Percentiles rank a stretch among this genome's conserved stretches.
These are phyloP conservation scores for Backusella luteola DNA, from an alignment of 192 early-diverging fungal species.

Conservation along the genomic window DNA sequence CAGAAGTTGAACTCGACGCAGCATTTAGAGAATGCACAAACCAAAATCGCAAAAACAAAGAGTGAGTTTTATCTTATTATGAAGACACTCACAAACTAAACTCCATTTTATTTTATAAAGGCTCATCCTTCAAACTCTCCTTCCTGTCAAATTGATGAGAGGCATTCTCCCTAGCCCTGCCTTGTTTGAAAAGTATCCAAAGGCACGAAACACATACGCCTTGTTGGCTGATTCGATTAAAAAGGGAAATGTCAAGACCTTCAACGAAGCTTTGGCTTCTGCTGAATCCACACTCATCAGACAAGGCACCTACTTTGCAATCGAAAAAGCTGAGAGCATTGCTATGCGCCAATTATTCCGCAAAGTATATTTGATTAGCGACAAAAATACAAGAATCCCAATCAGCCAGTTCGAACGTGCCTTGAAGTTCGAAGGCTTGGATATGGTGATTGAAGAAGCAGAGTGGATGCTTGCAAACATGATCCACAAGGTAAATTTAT, in stretches of 20 bases:
- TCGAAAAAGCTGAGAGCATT: conserved; percentile 75
- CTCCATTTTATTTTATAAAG: conserved; percentile 34
- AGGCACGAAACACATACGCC: conserved; percentile 58
- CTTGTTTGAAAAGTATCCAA: conserved; percentile 63
- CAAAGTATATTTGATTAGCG: conserved; percentile 60
- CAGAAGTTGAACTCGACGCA: conserved; percentile 50
- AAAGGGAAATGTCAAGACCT: conserved; percentile 70
- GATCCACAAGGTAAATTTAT: conserved; percentile 70
- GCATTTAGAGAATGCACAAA: conserved; percentile 49
- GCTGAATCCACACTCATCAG: conserved; percentile 60
- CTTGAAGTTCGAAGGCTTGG: conserved; percentile 54
- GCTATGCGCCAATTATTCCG: conserved; percentile 75
- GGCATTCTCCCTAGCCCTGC: conserved; percentile 66
- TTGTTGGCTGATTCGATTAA: conserved; percentile 65
- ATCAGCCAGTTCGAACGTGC: conserved; percentile 65
- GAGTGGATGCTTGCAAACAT: conserved; percentile 88
- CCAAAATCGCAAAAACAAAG: conserved; percentile 41
- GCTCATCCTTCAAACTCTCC: conserved; percentile 78
- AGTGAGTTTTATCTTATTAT: conserved; percentile 24
- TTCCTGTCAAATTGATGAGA: conserved; percentile 74
- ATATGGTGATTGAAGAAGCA: conserved; percentile 67
- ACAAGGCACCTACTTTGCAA: conserved; percentile 75
- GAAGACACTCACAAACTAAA: not conserved
- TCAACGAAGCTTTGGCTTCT: conserved; percentile 62
- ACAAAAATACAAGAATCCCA: conserved; percentile 48